Conservation (phyloP, 148 eudicot species). For the Limonium bicolor region DNA sequence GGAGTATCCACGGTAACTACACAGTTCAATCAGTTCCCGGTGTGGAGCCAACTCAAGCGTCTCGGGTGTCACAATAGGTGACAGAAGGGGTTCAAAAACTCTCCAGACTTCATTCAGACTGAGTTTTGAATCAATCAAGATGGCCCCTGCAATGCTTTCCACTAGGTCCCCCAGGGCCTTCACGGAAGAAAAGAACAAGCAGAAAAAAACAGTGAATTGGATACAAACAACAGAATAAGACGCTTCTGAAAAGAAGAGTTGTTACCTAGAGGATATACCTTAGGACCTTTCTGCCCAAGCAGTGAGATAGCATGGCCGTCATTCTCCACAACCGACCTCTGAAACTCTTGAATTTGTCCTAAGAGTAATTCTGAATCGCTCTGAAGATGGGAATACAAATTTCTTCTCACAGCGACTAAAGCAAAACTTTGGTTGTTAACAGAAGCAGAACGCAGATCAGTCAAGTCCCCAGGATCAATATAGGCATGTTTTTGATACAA, state of each 20-base stretch:
- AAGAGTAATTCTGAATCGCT: conserved; percentile 32
- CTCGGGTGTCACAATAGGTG: conserved; percentile 92
- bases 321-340: conserved; percentile 25
- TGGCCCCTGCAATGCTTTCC: conserved; percentile 88
- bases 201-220: not conserved
- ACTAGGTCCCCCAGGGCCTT: conserved; percentile 85
- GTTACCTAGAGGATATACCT: conserved; percentile 18
- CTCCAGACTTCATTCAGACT: conserved; percentile 77
- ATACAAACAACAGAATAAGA: not conserved
- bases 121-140: conserved; percentile 69
- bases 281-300: conserved; percentile 46
- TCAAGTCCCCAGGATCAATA: conserved; percentile 78
- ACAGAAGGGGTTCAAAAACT: conserved; percentile 52
- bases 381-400: conserved; percentile 70
- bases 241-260: not conserved
- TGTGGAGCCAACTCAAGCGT: conserved; percentile 74
- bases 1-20: conserved; percentile 73
- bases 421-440: conserved; percentile 90
- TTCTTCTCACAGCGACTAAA: conserved; percentile 44
- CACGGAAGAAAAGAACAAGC: not conserved
- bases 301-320: conserved; percentile 17
- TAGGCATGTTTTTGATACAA: conserved; percentile 48
- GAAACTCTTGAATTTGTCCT: conserved; percentile 46
- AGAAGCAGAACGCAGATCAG: conserved; percentile 93
- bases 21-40: conserved; percentile 66